A percentile compares a stretch with the other conserved stretches of the same genome.
Conservation (phyloP, 192 early-diverging fungal genomes). For the Coemansia sp. region DNA sequence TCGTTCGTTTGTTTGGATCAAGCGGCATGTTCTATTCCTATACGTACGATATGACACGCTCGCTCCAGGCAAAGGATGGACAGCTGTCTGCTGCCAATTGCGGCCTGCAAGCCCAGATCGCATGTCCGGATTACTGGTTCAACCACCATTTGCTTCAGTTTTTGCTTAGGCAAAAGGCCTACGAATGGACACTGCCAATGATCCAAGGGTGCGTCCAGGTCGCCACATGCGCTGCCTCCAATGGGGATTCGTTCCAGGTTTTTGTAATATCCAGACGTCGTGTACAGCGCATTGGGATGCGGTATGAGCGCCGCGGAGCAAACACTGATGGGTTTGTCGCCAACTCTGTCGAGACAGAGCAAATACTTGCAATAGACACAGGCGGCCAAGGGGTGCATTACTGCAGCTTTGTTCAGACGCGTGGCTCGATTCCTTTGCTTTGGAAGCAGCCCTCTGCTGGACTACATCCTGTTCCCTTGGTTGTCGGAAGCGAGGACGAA, state of each 20-base stretch:
- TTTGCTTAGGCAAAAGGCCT: conserved; percentile 8
- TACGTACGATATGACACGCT: conserved; percentile 41
- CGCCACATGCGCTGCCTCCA: conserved; percentile 58
- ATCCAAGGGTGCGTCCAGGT: conserved; percentile 72
- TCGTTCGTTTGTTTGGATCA: conserved; percentile 32
- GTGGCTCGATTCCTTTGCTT: conserved; percentile 83
- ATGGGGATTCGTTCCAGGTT: conserved; percentile 62
- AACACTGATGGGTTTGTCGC: conserved; percentile 84
- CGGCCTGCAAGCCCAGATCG: conserved; percentile 12
- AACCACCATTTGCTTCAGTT: conserved; percentile 32
- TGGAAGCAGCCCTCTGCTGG: conserved; percentile 73
- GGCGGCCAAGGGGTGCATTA: conserved; percentile 48
- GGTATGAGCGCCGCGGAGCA: conserved; percentile 88
- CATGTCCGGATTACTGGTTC: conserved; percentile 45
- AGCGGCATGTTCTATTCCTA: conserved; percentile 50
- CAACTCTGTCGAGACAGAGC: conserved; percentile 98
- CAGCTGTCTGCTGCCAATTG: background rate
- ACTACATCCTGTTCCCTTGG: conserved; percentile 64
- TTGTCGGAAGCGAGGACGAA: conserved; percentile 57
- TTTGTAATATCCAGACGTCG: conserved; percentile 69
- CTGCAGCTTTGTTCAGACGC: conserved; percentile 84
- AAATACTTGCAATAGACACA: conserved; percentile 66
- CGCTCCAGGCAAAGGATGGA: conserved; percentile 29
- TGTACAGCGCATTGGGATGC: conserved; percentile 60
- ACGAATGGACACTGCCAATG: conserved; percentile 52